phyloP scores from a whole-genome alignment of 2,329 filamentous ascomycete genomes.

The Elsinoe fawcettii region DNA sequence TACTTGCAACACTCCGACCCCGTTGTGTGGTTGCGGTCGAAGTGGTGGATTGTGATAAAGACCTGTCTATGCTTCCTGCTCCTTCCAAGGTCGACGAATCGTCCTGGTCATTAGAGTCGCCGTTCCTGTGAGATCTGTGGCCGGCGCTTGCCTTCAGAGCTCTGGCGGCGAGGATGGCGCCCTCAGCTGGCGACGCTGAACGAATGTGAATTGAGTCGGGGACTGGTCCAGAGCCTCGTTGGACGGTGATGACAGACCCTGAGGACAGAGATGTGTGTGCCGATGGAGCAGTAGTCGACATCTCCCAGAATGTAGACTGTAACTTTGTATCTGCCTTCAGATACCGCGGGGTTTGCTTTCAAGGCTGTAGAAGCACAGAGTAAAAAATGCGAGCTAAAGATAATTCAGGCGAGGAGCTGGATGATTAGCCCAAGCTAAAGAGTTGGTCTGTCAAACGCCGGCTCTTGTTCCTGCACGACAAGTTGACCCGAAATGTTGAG shows the following conservation, averaged over 20 bases:
- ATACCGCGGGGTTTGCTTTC: not conserved
- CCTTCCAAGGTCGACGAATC: constrained; percentile 2
- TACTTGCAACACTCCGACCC: constrained; percentile 10
- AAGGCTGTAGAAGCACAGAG: not conserved
- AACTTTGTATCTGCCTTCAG: not conserved
- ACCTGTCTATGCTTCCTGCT: constrained; percentile 5
- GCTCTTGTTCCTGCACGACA: not conserved
- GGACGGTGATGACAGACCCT: constrained; percentile 14
- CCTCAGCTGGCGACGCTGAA: constrained; percentile 13
- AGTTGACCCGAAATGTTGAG: not conserved
- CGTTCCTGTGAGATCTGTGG: constrained; percentile 2
- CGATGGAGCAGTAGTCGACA: constrained; percentile 14
- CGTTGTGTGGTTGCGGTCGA: not conserved
- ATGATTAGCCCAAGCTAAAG: not conserved
- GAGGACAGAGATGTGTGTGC: constrained; percentile 13
- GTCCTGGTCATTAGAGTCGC: constrained; percentile 11
- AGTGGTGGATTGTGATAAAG: constrained; percentile 11
- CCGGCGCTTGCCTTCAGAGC: constrained; percentile 15
- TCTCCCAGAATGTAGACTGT: not conserved
- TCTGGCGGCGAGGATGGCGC: constrained; percentile 10
- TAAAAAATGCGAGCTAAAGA: constrained; percentile 2
- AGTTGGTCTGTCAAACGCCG: not conserved
- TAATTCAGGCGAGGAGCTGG: not conserved
- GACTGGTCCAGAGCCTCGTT: constrained; percentile 8
- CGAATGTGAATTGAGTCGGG: constrained; percentile 14